Conservation (phyloP, 2,329 filamentous ascomycete genomes). For the Mariannaea sp. region DNA sequence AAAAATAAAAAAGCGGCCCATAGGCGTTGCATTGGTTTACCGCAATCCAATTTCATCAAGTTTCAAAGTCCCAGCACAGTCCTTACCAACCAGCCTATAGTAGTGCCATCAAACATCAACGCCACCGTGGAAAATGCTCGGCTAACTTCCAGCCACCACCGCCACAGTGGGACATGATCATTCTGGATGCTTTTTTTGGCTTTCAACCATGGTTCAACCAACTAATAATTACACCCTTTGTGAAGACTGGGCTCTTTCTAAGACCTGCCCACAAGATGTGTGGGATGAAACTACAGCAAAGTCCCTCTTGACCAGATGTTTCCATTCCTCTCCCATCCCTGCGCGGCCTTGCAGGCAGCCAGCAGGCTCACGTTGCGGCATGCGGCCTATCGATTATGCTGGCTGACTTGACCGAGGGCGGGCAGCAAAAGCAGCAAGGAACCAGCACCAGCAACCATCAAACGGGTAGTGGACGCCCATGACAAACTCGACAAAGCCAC, state of each 20-base stretch:
- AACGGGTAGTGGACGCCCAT: slow-evolving; percentile 16
- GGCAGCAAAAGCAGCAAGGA: no score
- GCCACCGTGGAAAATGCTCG: slow-evolving; percentile 32
- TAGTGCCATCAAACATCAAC: background rate
- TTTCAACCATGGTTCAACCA: slow-evolving; percentile 37
- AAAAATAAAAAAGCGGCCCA: no score
- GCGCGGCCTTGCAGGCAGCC: background rate
- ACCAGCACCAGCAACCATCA: no score
- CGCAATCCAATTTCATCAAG: no score
- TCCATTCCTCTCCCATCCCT: background rate
- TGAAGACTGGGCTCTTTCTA: slow-evolving; percentile 22
- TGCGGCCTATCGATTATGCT: slow-evolving; percentile 23
- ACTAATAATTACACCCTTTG: slow-evolving; percentile 31
- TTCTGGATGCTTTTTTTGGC: slow-evolving; percentile 31
- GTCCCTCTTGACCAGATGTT: background rate
- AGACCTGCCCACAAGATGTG: slow-evolving; percentile 25
- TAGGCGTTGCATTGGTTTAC: no score
- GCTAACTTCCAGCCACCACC: slow-evolving; percentile 33
- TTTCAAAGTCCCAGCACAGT: no score
- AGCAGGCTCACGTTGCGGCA: slow-evolving; percentile 15
- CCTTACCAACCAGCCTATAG: background rate
- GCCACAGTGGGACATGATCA: slow-evolving; percentile 38
- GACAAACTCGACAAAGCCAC: slow-evolving; percentile 24
- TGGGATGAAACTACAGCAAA: slow-evolving; percentile 15
- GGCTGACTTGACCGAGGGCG: slow-evolving; percentile 22